Base-by-base conservation (phyloP, 1,139 yeast species). In the Taiozyma sp. region DNA sequence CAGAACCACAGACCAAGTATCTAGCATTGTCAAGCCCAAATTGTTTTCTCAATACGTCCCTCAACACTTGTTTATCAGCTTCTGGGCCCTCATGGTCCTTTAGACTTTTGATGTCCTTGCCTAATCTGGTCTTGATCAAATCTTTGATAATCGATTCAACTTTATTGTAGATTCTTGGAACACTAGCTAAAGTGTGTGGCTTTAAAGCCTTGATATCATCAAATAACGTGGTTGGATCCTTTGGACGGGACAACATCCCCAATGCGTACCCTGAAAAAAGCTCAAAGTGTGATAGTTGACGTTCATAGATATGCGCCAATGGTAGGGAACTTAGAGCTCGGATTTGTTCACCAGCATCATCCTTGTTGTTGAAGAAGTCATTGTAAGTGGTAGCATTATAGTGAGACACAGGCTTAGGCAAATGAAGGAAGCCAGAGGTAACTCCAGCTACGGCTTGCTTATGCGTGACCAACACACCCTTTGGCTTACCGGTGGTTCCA, bases 121-220 rank as follows among this genome's bases (percentile, higher is more conserved):
- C 54, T 39, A 59, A 57, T 21, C 72, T 71, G 6, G 63, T 61
- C 22, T 61, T 55, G 21, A 59, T 53, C 39, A 67, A 51, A 42
- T 62, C 54, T 35, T 60, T 68, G 10, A 69, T 56, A 52, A 66
- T 74, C 63, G 63, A 72, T 59, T 81, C 88, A 49, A 83, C 66
- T 61, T 80, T 76, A 53, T 81, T 77, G 63, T 74, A 77, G 6
- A 83, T 77, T 53, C 89, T 71, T 3, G 89, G 89, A 42, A 83
- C 89, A 56, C 77, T 75, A 40, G 75, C 65, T 63, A 81, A 66
- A 47, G 67, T 67, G 43, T 71, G 67, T 3, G 88, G 88, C 60
- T 75, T 78, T 56, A 72, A 68, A 16, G 68, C 61, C 53, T 69
- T 69, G 59, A 82, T 69, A 59, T 83, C 87, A n/a, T 79, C 82